phyloP scores from a whole-genome alignment of 306 rosid species.

The Cicer judaicum region DNA sequence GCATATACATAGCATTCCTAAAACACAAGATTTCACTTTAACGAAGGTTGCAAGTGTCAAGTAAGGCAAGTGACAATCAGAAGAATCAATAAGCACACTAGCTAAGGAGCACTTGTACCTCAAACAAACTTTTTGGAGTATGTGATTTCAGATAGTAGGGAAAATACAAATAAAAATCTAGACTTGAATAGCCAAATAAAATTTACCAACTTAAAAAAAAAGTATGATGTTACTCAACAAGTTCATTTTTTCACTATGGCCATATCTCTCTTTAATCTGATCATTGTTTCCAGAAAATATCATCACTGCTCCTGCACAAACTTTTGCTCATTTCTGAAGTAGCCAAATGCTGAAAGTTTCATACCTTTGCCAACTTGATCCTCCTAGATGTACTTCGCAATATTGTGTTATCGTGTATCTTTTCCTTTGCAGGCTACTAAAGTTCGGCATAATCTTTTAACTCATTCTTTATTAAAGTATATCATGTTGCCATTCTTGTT shows the following conservation, averaged over 20 bases:
- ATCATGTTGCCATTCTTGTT: not conserved
- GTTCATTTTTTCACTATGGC: not conserved
- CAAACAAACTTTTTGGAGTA: not conserved
- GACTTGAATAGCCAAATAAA: not conserved
- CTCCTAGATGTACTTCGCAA: not conserved
- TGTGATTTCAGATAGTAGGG: not conserved
- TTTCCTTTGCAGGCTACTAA: not conserved
- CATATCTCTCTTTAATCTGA: not conserved
- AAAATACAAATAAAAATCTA: not conserved
- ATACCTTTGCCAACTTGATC: not conserved
- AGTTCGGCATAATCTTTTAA: not conserved
- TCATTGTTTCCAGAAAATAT: slow-evolving; percentile 2
- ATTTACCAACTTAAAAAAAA: not conserved
- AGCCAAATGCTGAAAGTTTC: not conserved
- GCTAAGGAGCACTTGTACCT: not conserved
- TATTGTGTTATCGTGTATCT: not conserved
- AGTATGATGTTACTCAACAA: not conserved
- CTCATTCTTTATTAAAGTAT: slow-evolving; percentile 9
- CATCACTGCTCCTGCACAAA: not conserved
- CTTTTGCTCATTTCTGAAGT: slow-evolving; percentile 12
- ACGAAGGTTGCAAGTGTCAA: not conserved
- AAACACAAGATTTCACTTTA: slow-evolving; percentile 19
- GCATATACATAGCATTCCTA: not conserved
- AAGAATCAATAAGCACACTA: slow-evolving; percentile 4
- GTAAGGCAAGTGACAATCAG: not conserved